Evolutionary conservation across 2,329 filamentous ascomycete genomes (phyloP).

Genomic region (Trichoderma hamatum): DNA sequence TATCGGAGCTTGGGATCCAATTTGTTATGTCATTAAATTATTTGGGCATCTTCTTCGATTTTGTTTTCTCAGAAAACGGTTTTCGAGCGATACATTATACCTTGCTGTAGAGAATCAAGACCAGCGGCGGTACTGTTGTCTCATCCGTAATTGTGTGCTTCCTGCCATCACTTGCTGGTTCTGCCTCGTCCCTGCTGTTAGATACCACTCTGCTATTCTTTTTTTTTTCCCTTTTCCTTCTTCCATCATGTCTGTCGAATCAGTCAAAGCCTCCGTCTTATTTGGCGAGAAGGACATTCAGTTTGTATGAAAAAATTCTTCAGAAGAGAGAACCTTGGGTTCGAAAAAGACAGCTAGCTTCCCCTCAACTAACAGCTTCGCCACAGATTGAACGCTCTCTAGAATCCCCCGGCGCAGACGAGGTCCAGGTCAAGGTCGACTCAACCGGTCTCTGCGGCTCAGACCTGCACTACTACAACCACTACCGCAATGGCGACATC

Average conservation of each 20-base stretch:
- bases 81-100: neutral
- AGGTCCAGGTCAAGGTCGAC: constrained; percentile 64
- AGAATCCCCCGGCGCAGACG: constrained; percentile 54
- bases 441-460: constrained; percentile 69
- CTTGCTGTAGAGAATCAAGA: neutral
- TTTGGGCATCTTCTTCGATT: neutral
- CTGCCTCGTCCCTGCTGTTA: neutral
- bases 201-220: neutral
- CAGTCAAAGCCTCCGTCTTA: constrained; percentile 57
- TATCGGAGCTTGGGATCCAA: constrained; percentile 21
- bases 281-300: constrained; percentile 55
- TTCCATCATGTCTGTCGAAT: constrained; percentile 19
- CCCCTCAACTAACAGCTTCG: neutral
- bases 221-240: neutral
- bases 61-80: neutral
- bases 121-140: neutral
- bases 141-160: too few species aligned
- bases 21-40: constrained; percentile 1
- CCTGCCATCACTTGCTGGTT: neutral
- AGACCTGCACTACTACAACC: constrained; percentile 68
- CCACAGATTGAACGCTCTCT: constrained; percentile 58
- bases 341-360: neutral
- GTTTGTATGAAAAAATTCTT: constrained; percentile 44
- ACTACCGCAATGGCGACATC: constrained; percentile 68
- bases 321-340: neutral